Percentiles rank a stretch among this genome's conserved stretches.
Conservation (phyloP, 345 rosid genomes). For the Pistacia atlantica region DNA sequence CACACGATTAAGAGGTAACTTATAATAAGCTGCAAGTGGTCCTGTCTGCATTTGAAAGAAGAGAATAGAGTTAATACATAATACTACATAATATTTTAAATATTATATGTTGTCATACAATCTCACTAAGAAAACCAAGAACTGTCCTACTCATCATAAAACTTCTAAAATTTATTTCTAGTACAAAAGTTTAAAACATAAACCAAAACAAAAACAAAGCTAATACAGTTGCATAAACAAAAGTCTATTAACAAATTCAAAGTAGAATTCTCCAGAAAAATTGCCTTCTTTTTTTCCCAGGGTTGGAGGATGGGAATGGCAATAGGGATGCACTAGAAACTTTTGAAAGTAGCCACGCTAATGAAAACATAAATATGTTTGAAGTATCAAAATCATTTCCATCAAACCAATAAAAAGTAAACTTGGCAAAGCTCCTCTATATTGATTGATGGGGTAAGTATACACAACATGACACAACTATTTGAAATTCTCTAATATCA, state of each 20-base stretch:
- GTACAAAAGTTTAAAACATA: neutral
- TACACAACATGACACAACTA: neutral
- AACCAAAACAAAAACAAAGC: neutral
- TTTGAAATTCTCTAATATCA: neutral
- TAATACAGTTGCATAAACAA: neutral
- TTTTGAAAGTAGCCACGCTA: neutral
- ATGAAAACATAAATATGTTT: neutral
- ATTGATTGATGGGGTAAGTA: neutral
- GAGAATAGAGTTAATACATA: conserved; percentile 1
- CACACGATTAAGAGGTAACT: conserved; percentile 85
- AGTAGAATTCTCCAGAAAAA: neutral
- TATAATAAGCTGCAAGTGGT: conserved; percentile 90
- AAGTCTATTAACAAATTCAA: neutral
- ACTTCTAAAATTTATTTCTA: neutral
- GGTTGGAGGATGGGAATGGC: too few relatives aligned
- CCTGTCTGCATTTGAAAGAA: conserved; percentile 52
- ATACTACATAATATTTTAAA: conserved; percentile 13
- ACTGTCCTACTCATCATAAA: neutral
- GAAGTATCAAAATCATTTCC: neutral
- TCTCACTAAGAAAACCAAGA: conserved; percentile 4
- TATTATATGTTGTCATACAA: neutral
- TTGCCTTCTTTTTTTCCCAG: neutral
- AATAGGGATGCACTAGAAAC: neutral
- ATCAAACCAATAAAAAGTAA: neutral
- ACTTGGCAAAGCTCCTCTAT: neutral